Percentiles rank a stretch among this genome's conserved stretches.
Conservation (phyloP, 805 yeast genomes). For the Yarrowia sp. region DNA sequence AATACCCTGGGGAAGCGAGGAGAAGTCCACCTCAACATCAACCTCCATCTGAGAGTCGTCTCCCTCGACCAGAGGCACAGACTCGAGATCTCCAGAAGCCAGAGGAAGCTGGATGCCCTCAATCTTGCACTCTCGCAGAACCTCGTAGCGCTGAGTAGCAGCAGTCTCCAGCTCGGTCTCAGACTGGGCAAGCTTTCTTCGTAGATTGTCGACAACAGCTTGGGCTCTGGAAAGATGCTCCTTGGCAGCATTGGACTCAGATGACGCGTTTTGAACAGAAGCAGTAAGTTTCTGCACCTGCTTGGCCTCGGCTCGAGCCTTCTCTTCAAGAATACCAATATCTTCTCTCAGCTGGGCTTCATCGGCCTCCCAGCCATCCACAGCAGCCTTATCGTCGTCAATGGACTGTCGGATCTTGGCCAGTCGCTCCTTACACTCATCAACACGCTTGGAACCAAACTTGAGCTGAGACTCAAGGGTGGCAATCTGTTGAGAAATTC, state of each 20-base stretch:
- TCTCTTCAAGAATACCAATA: constrained; percentile 35
- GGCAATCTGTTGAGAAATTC: constrained; percentile 57
- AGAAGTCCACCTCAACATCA: constrained; percentile 30
- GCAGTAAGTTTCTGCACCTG: constrained; percentile 24
- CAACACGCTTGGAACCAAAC: constrained; percentile 61
- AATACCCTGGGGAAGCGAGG: constrained; percentile 34
- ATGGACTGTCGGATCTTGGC: constrained; percentile 39
- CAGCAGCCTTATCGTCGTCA: constrained; percentile 40
- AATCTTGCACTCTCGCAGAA: constrained; percentile 67
- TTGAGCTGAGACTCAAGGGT: constrained; percentile 56
- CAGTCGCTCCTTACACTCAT: constrained; percentile 50
- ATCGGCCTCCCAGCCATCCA: constrained; percentile 39
- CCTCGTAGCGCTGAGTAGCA: constrained; percentile 7
- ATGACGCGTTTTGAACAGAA: not conserved
- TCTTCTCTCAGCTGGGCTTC: constrained; percentile 44
- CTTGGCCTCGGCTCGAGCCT: constrained; percentile 31
- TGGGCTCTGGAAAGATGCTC: constrained; percentile 9
- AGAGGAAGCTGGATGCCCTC: constrained; percentile 66
- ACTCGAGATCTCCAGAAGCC: constrained; percentile 55
- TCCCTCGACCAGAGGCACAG: constrained; percentile 56
- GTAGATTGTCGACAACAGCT: constrained; percentile 26
- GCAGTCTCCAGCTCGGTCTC: constrained; percentile 33
- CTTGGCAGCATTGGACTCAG: not conserved
- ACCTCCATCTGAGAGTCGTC: constrained; percentile 37
- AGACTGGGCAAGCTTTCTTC: constrained; percentile 27